Conservation (phyloP, 192 early-diverging fungal species). For the Podila minutissima region DNA sequence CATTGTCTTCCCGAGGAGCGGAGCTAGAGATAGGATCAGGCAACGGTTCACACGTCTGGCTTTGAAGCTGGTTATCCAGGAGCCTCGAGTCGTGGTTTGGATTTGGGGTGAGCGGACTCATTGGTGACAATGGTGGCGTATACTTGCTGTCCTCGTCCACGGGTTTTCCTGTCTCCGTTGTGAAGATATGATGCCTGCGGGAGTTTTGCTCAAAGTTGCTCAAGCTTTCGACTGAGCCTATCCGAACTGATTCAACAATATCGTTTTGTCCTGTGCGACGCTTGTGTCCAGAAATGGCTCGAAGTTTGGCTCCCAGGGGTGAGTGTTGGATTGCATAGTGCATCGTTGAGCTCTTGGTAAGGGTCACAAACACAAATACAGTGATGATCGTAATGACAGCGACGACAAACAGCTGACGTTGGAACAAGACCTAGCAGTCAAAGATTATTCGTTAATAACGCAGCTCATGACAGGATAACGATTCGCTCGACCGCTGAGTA, state of each 20-base stretch:
- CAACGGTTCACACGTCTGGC: neutral
- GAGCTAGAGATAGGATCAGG: too few relatives aligned
- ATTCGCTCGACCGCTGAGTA: neutral
- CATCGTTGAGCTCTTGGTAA: constrained; percentile 55
- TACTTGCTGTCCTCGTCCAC: constrained; percentile 11
- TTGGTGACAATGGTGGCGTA: constrained; percentile 36
- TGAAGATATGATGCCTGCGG: neutral
- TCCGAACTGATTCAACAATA: constrained; percentile 25
- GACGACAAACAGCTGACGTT: constrained; percentile 52
- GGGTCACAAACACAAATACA: constrained; percentile 50
- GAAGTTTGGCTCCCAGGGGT: constrained; percentile 31
- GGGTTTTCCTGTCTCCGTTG: neutral
- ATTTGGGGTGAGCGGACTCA: constrained; percentile 23
- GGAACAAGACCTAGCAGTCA: constrained; percentile 50
- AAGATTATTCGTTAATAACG: neutral
- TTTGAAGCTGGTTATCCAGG: neutral
- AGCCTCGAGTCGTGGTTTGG: constrained; percentile 11
- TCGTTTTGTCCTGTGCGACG: neutral
- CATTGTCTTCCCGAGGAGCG: too few relatives aligned
- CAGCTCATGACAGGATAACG: neutral
- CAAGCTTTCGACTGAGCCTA: constrained; percentile 40
- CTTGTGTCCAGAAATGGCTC: constrained; percentile 36
- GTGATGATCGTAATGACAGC: constrained; percentile 45
- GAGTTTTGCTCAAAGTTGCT: constrained; percentile 29
- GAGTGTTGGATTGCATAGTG: constrained; percentile 49